Evolutionary conservation across 176 grass and related monocot species (phyloP).

Genomic region (Ensete ventricosum): DNA sequence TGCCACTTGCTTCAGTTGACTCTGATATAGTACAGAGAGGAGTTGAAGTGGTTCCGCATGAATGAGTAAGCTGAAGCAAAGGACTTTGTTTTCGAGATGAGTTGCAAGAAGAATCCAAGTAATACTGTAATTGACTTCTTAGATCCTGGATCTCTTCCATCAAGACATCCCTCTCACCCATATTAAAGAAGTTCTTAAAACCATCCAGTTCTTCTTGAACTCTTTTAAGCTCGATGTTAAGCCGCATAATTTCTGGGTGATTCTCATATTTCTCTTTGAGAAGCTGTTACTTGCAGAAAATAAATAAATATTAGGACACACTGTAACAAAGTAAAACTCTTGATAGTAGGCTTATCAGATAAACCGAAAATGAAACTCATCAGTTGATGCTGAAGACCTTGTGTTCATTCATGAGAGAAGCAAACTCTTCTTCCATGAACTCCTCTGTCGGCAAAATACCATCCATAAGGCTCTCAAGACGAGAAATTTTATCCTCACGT

Average conservation of each 20-base stretch:
- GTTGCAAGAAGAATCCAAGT: constrained; percentile 46
- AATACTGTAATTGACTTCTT: constrained; percentile 68
- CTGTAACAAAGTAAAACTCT: constrained; percentile 9
- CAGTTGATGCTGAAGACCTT: constrained; percentile 39
- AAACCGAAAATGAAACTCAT: constrained; percentile 7
- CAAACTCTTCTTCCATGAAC: constrained; percentile 79
- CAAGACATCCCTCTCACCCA: constrained; percentile 72
- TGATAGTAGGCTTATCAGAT: background rate
- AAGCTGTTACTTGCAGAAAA: constrained; percentile 41
- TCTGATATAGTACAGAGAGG: constrained; percentile 33
- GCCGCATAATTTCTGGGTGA: constrained; percentile 62
- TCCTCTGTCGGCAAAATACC: constrained; percentile 85
- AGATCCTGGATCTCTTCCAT: constrained; percentile 90
- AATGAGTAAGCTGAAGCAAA: constrained; percentile 30
- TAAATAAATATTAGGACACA: constrained; percentile 10
- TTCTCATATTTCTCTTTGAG: constrained; percentile 83
- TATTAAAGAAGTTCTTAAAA: constrained; percentile 44
- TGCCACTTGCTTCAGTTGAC: constrained; percentile 36
- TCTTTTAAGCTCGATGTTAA: constrained; percentile 68
- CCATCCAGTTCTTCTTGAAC: constrained; percentile 62
- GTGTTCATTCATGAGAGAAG: constrained; percentile 77
- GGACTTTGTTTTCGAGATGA: constrained; percentile 32
- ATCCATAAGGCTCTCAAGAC: constrained; percentile 97
- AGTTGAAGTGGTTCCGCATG: constrained; percentile 12
- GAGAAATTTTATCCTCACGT: constrained; percentile 89